Conservation (phyloP, 257 asterid genomes). For the Knoxia roxburghii region DNA sequence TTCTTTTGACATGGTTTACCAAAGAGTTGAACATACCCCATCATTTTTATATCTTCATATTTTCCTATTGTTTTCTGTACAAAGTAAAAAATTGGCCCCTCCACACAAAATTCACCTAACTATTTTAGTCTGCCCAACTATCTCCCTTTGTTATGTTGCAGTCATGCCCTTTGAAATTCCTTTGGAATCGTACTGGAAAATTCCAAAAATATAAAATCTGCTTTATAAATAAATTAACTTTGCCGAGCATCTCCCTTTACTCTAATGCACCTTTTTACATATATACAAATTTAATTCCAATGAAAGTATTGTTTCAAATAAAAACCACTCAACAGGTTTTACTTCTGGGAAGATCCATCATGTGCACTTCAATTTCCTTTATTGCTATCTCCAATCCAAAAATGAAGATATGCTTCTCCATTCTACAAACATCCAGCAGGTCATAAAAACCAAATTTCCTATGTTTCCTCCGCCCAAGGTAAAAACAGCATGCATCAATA, state of each 20-base stretch:
- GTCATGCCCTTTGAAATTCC: too few relatives aligned
- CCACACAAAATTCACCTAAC: not conserved
- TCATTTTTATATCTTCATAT: not conserved
- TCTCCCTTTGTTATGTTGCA: too few relatives aligned
- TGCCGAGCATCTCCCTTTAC: too few relatives aligned
- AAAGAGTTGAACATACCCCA: not conserved
- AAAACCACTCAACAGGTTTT: too few relatives aligned
- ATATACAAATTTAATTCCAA: conserved; percentile 1
- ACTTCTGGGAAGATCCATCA: not conserved
- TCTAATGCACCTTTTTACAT: too few relatives aligned
- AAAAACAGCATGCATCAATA: not conserved
- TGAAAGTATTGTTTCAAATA: too few relatives aligned
- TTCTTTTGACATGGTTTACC: not conserved
- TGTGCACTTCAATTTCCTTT: not conserved
- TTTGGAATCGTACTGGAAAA: too few relatives aligned
- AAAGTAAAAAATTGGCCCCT: not conserved
- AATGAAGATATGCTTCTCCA: not conserved
- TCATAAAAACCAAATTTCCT: not conserved
- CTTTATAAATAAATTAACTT: not conserved
- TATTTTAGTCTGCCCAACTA: not conserved
- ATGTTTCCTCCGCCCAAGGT: not conserved
- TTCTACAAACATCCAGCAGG: not conserved
- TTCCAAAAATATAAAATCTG: not conserved
- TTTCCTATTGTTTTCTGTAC: not conserved
- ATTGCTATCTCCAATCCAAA: not conserved